Evolutionary conservation across 208 protist genomes (phyloP).

Genomic region (Trypanosoma congolense): DNA sequence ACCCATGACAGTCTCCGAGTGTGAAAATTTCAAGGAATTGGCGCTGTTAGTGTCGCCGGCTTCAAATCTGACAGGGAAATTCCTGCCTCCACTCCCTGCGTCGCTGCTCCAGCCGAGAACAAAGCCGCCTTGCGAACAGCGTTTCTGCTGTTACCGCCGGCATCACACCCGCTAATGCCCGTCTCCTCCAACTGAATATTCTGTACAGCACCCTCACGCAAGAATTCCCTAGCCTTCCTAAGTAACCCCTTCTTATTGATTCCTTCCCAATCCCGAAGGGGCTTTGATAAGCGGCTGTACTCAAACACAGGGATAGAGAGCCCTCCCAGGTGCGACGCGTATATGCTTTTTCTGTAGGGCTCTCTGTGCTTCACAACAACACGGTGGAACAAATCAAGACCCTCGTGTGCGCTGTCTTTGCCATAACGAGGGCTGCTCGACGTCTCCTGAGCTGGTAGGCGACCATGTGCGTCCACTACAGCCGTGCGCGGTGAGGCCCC

Average conservation of each 20-base stretch:
- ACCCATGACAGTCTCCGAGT: too few relatives aligned
- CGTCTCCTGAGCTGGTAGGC: slow-evolving; percentile 11
- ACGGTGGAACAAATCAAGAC: slow-evolving; percentile 54
- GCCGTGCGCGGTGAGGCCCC: slow-evolving; percentile 19
- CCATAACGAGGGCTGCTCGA: slow-evolving; percentile 11
- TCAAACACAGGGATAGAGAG: slow-evolving; percentile 69
- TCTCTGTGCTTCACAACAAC: slow-evolving; percentile 56
- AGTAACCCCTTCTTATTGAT: slow-evolving; percentile 21
- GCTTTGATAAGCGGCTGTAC: slow-evolving; percentile 68
- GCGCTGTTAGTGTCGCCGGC: neutral
- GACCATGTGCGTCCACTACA: slow-evolving; percentile 25
- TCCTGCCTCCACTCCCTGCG: neutral
- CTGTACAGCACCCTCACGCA: slow-evolving; percentile 40
- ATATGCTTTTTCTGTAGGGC: slow-evolving; percentile 46
- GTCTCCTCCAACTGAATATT: slow-evolving; percentile 28
- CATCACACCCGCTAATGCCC: slow-evolving; percentile 1
- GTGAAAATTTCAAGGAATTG: too few relatives aligned
- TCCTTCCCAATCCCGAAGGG: slow-evolving; percentile 36
- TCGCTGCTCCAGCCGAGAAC: too few relatives aligned
- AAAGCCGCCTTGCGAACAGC: too few relatives aligned
- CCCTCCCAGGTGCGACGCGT: slow-evolving; percentile 62
- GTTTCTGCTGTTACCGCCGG: neutral
- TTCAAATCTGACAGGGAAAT: neutral
- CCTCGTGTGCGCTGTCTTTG: slow-evolving; percentile 41
- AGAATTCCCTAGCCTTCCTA: slow-evolving; percentile 33